phyloP scores from a whole-genome alignment of 352 stramenopile species.

The Phytophthora multivora region DNA sequence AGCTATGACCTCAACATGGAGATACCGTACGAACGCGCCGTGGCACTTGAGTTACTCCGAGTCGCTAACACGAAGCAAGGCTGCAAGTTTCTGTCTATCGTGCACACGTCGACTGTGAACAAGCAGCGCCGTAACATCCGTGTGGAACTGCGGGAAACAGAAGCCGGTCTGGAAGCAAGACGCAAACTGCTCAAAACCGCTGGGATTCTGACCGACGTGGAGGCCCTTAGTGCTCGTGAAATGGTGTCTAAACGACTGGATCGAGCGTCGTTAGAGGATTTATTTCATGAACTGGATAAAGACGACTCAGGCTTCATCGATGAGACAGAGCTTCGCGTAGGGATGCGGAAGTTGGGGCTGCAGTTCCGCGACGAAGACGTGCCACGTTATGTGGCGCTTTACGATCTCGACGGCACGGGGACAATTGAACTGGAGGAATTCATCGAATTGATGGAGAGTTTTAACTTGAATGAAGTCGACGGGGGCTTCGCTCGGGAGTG shows the following conservation, averaged over 20 bases:
- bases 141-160: conserved; percentile 60
- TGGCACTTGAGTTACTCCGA: conserved; percentile 71
- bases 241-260: conserved; percentile 44
- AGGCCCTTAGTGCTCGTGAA: conserved; percentile 24
- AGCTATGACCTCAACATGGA: conserved; percentile 81
- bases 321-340: conserved; percentile 52
- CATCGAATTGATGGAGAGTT: conserved; percentile 74
- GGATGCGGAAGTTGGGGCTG: conserved; percentile 58
- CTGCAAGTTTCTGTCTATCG: conserved; percentile 83
- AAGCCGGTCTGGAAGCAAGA: conserved; percentile 42
- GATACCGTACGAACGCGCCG: conserved; percentile 74
- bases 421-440: conserved; percentile 83
- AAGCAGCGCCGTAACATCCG: conserved; percentile 65
- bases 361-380: conserved; percentile 68
- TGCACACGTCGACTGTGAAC: conserved; percentile 41
- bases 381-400: conserved; percentile 64
- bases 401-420: conserved; percentile 74
- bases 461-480: conserved; percentile 52
- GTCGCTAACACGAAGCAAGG: conserved; percentile 78
- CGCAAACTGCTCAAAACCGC: conserved; percentile 69
- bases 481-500: conserved; percentile 55
- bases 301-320: conserved; percentile 76
- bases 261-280: conserved; percentile 44
- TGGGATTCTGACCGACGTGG: conserved; percentile 57
- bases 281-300: conserved; percentile 73